phyloP scores from a whole-genome alignment of 116 monocot species.

The Thalassia testudinum region DNA sequence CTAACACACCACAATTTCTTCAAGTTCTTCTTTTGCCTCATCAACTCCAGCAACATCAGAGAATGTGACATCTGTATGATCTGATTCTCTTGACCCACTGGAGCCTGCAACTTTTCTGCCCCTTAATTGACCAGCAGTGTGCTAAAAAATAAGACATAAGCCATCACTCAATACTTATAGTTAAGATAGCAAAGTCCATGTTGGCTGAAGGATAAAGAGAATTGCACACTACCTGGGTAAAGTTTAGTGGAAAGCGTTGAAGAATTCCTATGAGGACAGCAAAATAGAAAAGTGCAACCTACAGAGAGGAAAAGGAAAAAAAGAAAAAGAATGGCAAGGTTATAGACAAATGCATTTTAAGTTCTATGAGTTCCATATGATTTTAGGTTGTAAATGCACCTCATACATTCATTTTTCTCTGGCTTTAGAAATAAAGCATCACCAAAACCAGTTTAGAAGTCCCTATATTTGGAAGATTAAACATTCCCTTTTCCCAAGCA shows the following conservation, averaged over 20 bases:
- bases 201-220: neutral
- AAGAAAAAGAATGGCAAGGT: neutral
- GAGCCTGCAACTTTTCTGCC: slow-evolving; percentile 56
- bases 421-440: too few species aligned
- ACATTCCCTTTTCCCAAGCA: too few species aligned
- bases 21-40: slow-evolving; percentile 97
- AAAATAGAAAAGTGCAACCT: slow-evolving; percentile 82
- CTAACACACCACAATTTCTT: slow-evolving; percentile 91
- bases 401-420: too few species aligned
- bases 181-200: too few species aligned
- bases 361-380: too few species aligned
- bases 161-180: too few species aligned
- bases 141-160: slow-evolving; percentile 20
- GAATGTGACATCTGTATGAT: slow-evolving; percentile 85
- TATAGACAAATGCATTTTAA: too few species aligned
- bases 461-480: too few species aligned
- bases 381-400: too few species aligned
- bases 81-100: slow-evolving; percentile 57
- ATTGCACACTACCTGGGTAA: slow-evolving; percentile 56
- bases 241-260: slow-evolving; percentile 79
- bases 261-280: slow-evolving; percentile 73
- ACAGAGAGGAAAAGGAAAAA: slow-evolving; percentile 2
- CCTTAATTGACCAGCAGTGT: slow-evolving; percentile 81
- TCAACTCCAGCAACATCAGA: slow-evolving; percentile 99
- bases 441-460: too few species aligned